Conservation (phyloP, 164 flowering plant species). For the Chimonanthus praecox region DNA sequence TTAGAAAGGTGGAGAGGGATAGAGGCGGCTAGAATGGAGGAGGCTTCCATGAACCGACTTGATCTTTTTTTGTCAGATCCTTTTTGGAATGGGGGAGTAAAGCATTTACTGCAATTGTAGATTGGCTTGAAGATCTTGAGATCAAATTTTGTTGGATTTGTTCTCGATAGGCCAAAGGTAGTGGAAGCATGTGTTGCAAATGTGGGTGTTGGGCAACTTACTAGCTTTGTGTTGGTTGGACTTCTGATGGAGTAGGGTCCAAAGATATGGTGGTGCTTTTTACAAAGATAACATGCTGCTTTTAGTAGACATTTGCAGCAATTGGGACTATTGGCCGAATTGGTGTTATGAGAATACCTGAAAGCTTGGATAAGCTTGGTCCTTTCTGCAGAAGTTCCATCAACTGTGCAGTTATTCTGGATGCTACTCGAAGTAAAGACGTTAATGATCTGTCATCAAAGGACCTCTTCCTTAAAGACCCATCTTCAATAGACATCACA, state of each 20-base stretch:
- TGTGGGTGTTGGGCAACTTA: background rate
- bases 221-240: no score
- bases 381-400: slow-evolving; percentile 70
- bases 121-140: slow-evolving; percentile 25
- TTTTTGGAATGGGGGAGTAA: slow-evolving; percentile 76
- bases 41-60: slow-evolving; percentile 34
- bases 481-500: slow-evolving; percentile 60
- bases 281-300: no score
- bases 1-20: slow-evolving; percentile 22
- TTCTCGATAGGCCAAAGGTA: no score
- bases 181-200: background rate
- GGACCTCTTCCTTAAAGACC: slow-evolving; percentile 46
- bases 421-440: slow-evolving; percentile 67
- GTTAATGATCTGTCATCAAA: slow-evolving; percentile 70
- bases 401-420: slow-evolving; percentile 64
- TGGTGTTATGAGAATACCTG: slow-evolving; percentile 81
- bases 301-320: slow-evolving; percentile 23
- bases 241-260: no score
- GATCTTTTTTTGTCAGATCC: slow-evolving; percentile 87
- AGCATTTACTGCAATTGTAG: slow-evolving; percentile 62
- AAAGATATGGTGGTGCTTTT: no score
- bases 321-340: slow-evolving; percentile 76
- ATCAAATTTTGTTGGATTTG: no score
- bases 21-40: slow-evolving; percentile 23
- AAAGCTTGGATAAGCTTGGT: slow-evolving; percentile 88